Percentiles rank a stretch among this genome's conserved stretches.
These are phyloP conservation scores for Ogataea pini DNA, from an alignment of 805 yeast genomes.

Conservation along the genomic window DNA sequence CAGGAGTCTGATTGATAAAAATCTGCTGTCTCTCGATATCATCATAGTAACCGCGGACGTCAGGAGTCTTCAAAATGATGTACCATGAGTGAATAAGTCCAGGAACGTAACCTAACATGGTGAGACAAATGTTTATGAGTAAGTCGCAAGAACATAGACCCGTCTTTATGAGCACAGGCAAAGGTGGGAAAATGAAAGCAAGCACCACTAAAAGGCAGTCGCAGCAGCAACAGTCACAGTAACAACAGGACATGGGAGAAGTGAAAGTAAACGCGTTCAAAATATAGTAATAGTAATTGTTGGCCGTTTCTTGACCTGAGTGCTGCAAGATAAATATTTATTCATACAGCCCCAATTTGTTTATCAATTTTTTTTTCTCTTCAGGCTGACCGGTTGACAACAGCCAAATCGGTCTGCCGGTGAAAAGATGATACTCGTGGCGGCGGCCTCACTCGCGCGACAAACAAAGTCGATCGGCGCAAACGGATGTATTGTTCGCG, in stretches of 20 bases:
- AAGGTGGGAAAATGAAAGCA: conserved; percentile 74
- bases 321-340: neutral
- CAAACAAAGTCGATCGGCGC: too few species aligned
- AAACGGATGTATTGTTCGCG: neutral
- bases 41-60: conserved; percentile 17
- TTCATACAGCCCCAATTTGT: conserved; percentile 1
- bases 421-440: neutral
- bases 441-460: neutral
- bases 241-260: conserved; percentile 30
- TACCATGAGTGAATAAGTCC: conserved; percentile 71
- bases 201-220: conserved; percentile 70
- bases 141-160: conserved; percentile 74
- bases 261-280: neutral
- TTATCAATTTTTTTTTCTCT: neutral
- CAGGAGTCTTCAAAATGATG: conserved; percentile 59
- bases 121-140: conserved; percentile 63
- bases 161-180: conserved; percentile 72
- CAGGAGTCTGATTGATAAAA: conserved; percentile 27
- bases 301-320: neutral
- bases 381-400: conserved; percentile 1
- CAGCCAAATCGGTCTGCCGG: neutral
- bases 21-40: conserved; percentile 33
- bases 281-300: too few species aligned
- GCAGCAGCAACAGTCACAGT: conserved; percentile 39
- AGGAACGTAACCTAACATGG: conserved; percentile 66